Evolutionary conservation across 495 filamentous ascomycete species (phyloP), one percentile per base, ranked within the genome.

Genomic region (Penicillium cataractarum): DNA sequence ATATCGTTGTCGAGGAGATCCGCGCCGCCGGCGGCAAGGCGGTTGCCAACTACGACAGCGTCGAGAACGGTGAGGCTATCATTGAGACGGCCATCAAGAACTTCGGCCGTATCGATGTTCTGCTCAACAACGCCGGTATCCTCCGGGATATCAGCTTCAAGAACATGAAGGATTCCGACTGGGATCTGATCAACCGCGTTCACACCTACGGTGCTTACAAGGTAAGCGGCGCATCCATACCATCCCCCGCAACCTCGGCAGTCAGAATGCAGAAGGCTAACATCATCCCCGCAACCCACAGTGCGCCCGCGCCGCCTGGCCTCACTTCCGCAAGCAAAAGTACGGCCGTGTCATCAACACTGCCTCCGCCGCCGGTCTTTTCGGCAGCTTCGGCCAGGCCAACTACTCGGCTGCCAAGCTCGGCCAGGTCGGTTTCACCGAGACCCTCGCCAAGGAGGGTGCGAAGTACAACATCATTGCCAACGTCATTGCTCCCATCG

Each of bases 341-440:
- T 98, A 92, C 74, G 95, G 95, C 39, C 87, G 95, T 59, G 82
- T 99, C 52, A 97, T 99, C 76, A 97, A 96, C 83, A 98, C 96
- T 27, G 86, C 96, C 52, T 97, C 94, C 21, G 93, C 93, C 24
- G 96, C 95, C 55, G 95, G 95, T 70, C 85, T 99, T 29, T 99
- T 97, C 78, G 95, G 95, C 65, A 92, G 83, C 81, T 99, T 98
- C 74, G 95, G 95, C 59, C 95, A 99, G 82, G 83, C 88, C 78
- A 99, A 99, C 80, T 99, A 99, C 79, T 96, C 96, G 15, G 93
- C 95, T 58, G 95, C 95, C 66, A 99, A 99, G 83, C 84, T 98
- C 55, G 90, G 91, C 61, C 90, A 95, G 86, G 93, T 99, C 59
- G 95, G 93, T 63, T 99, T 99, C 82, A 97, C 95, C 21, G 95